These are phyloP conservation scores for Daucus carota DNA, from an alignment of 129 eudicot species.

Conservation along the genomic window DH1_v3.0 NC_030382.2:57566501-57567000, in stretches of 20 bases:
- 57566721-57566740: background rate
- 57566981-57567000: too few relatives aligned
- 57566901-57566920: slow-evolving; percentile 40
- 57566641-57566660: background rate
- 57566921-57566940: slow-evolving; percentile 40
- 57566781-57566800: background rate
- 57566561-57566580: background rate
- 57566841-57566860: slow-evolving; percentile 40
- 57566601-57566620: background rate
- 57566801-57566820: background rate
- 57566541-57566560: background rate
- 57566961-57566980: slow-evolving; percentile 32
- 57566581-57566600: background rate
- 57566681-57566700: background rate
- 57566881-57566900: slow-evolving; percentile 49
- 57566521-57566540: background rate
- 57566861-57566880: slow-evolving; percentile 56
- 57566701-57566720: background rate
- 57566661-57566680: background rate
- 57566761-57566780: background rate
- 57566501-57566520: background rate
- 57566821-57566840: slow-evolving; percentile 3
- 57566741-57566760: background rate
- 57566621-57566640: background rate
- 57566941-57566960: slow-evolving; percentile 50